Conservation (phyloP, 176 grass and related monocot species). For the Aegilops sharonensis region DNA sequence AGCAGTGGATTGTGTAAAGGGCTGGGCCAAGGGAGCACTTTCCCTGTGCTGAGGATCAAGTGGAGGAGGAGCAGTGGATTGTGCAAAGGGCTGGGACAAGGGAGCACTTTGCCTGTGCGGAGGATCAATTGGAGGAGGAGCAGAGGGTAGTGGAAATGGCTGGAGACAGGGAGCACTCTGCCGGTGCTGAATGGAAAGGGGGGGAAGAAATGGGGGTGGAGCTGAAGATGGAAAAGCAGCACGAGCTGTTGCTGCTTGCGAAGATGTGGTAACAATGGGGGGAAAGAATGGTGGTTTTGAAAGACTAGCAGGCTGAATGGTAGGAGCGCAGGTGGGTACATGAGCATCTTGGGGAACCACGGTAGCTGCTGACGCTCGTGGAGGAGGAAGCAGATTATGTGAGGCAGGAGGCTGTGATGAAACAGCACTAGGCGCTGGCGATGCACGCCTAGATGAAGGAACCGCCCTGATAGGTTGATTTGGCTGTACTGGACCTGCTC, state of each 20-base stretch:
- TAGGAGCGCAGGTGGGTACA: constrained; percentile 31
- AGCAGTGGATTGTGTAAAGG: neutral
- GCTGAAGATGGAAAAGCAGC: constrained; percentile 29
- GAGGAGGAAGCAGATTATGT: constrained; percentile 11
- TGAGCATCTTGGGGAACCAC: constrained; percentile 29
- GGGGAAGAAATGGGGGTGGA: constrained; percentile 45
- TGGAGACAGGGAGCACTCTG: constrained; percentile 40
- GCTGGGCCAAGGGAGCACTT: neutral
- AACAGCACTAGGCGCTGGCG: constrained; percentile 22
- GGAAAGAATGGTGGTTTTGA: constrained; percentile 35
- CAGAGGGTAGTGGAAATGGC: constrained; percentile 44
- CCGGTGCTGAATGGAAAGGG: constrained; percentile 31
- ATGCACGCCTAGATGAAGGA: constrained; percentile 34
- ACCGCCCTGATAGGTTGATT: constrained; percentile 17
- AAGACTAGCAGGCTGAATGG: constrained; percentile 26
- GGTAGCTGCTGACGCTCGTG: constrained; percentile 36
- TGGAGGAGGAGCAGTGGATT: constrained; percentile 22
- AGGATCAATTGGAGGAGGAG: constrained; percentile 31
- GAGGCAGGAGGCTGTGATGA: constrained; percentile 27
- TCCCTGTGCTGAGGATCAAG: neutral
- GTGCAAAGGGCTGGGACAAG: constrained; percentile 44
- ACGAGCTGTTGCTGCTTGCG: constrained; percentile 20
- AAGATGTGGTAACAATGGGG: constrained; percentile 25
- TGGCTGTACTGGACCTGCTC: neutral
- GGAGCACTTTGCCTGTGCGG: constrained; percentile 38